Evolutionary conservation across 169 alveolate genomes (phyloP), one percentile per base, ranked within the genome.

Genomic region (Amoebophrya sp.): DNA sequence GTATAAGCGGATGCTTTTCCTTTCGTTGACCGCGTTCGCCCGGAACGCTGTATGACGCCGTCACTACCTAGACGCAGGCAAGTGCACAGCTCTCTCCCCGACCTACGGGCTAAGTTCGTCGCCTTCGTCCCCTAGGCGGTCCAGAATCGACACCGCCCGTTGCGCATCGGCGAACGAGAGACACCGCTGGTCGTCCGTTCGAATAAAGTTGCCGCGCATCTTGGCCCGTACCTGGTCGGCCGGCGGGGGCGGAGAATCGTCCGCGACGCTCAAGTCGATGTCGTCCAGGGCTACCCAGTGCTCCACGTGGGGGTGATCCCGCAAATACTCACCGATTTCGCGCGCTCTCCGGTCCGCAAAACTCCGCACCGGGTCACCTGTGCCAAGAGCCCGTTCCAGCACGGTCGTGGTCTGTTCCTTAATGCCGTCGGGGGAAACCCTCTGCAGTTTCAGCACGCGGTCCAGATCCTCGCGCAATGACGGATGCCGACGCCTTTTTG

Each of bases 271-370:
- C 10, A 66, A 25, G 35, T 66, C 83, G 83, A 66, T 66, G 83
- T 66, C 83, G 83, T 66, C 83, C 39, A 66, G 83, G 83, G 35
- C 12, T 3, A 66, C 83, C 83, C 83, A 66, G 83, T 66, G 83
- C 83, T 18, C 35, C 32, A 66, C 83, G 83, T 66, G 83, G 10
- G 83, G 83, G 35, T 66, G 83, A 1, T 66, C 83, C 35, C 35
- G 1, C 32, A 66, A 25, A 25, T 66, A 66, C 83, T 25, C 18
- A 2, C 83, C 83, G 29, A 66, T 66, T n/a, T 66, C 83, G 32
- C 0, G 83, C 12, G 83, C 83, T 25, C 83, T 7, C 35, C 83
- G 83, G 35, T 66, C 83, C 10, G 83, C 83, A 25, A 66, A 66
- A 25, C 83, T 66, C 29, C 83, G 38, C 83, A 66, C 83, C 35